These are phyloP conservation scores for Canna indica DNA, from an alignment of 176 grass and related monocot species.

Conservation along the genomic window DNA sequence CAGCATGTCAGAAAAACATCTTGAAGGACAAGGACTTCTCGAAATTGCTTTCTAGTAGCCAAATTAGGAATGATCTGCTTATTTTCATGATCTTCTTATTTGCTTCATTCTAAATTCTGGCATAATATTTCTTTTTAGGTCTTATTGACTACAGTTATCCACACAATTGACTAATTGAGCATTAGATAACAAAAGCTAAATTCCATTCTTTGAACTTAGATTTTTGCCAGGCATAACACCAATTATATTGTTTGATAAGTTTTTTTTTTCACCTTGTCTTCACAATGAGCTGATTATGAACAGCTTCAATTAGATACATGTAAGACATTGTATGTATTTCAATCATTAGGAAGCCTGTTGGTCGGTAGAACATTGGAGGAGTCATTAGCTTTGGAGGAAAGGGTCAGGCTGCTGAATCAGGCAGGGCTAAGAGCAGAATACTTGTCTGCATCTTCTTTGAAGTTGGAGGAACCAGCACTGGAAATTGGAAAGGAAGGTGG, in stretches of 20 bases:
- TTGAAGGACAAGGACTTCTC: neutral
- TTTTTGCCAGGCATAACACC: neutral
- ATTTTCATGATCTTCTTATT: neutral
- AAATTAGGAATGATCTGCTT: neutral
- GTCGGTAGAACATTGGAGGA: constrained; percentile 60
- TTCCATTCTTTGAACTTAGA: neutral
- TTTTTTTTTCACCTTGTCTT: neutral
- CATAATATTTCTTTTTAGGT: neutral
- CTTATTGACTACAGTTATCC: neutral
- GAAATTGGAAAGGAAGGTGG: constrained; percentile 50
- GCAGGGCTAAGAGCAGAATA: constrained; percentile 60
- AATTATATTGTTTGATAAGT: neutral
- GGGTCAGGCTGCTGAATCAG: constrained; percentile 42
- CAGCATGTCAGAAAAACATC: neutral
- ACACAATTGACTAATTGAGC: too few species aligned
- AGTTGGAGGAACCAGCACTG: constrained; percentile 50
- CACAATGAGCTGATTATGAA: neutral
- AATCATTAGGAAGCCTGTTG: constrained; percentile 55
- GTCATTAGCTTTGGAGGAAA: constrained; percentile 45
- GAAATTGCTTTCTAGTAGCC: neutral
- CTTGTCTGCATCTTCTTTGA: constrained; percentile 40
- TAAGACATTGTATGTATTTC: neutral
- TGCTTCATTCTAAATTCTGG: neutral
- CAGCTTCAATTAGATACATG: neutral
- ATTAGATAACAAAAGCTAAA: neutral